phyloP scores from a whole-genome alignment of 2,329 filamentous ascomycete species.

The Scopulariopsis brevicaulis region DNA sequence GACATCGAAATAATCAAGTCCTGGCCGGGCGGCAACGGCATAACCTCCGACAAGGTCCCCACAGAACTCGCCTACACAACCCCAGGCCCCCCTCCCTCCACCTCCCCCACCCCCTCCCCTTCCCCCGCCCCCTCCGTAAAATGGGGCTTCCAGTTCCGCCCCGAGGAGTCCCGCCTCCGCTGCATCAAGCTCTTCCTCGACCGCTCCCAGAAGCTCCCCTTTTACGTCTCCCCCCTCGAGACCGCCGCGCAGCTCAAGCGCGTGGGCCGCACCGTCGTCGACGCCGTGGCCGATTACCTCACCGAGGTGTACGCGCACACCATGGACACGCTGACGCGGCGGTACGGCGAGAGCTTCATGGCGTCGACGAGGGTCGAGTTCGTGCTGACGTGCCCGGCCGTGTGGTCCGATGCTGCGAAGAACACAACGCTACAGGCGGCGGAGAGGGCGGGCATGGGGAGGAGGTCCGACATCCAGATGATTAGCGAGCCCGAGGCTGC shows the following conservation, averaged over 20 bases:
- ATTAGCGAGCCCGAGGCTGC: conserved; percentile 74
- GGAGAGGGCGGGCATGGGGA: conserved; percentile 68
- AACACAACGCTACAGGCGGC: conserved; percentile 70
- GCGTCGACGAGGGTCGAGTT: conserved; percentile 64
- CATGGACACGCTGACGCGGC: conserved; percentile 62
- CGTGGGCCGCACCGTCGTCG: conserved; percentile 65
- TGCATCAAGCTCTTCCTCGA: conserved; percentile 82
- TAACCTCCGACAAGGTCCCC: conserved; percentile 80
- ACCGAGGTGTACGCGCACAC: conserved; percentile 67
- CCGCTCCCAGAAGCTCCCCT: conserved; percentile 67
- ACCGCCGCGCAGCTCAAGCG: conserved; percentile 66
- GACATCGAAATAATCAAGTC: conserved; percentile 77
- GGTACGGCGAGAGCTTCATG: conserved; percentile 74
- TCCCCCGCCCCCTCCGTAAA: conserved; percentile 32
- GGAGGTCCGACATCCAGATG: conserved; percentile 58
- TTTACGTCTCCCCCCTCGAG: conserved; percentile 68
- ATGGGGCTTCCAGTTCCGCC: conserved; percentile 79
- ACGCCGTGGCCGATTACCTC: conserved; percentile 70
- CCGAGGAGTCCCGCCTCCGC: conserved; percentile 62
- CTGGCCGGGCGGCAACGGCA: conserved; percentile 75
- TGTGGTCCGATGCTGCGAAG: conserved; percentile 81
- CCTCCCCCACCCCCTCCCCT: not conserved
- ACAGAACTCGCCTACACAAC: conserved; percentile 60
- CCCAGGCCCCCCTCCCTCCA: conserved; percentile 4
- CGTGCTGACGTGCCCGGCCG: conserved; percentile 70